These are phyloP conservation scores for Podila verticillata DNA, from an alignment of 192 early-diverging fungal genomes.

Conservation along the genomic window DNA sequence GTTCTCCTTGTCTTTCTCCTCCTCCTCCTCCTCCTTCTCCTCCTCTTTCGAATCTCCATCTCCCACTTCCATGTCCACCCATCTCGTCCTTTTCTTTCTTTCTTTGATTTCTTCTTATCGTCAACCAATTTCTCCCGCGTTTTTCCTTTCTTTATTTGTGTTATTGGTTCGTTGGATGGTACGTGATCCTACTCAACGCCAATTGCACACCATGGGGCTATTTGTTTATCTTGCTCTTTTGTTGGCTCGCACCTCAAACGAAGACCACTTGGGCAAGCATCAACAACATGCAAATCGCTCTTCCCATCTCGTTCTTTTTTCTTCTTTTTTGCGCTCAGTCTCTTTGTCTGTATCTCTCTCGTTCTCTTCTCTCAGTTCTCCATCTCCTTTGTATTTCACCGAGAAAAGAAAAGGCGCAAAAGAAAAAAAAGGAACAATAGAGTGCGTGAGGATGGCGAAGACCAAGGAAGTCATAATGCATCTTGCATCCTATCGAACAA, in stretches of 20 bases:
- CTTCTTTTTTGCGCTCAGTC: too few relatives aligned
- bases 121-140: background rate
- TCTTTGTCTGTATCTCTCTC: background rate
- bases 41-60: background rate
- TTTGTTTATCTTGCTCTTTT: too few relatives aligned
- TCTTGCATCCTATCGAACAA: too few relatives aligned
- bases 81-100: background rate
- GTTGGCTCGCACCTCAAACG: too few relatives aligned
- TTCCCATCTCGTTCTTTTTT: too few relatives aligned
- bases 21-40: background rate
- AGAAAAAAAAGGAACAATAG: conserved; percentile 6
- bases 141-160: background rate
- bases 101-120: background rate
- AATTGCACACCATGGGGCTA: too few relatives aligned
- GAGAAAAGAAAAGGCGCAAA: background rate
- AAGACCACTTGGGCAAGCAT: too few relatives aligned
- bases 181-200: background rate
- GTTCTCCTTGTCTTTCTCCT: background rate
- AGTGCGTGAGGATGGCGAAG: background rate
- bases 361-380: background rate
- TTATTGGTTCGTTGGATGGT: background rate
- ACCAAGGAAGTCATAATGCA: background rate
- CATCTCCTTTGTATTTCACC: background rate
- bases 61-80: too few relatives aligned
- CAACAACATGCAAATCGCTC: too few relatives aligned